Conservation (phyloP, 1,139 yeast genomes). For the Yamadazyma dushanensis region DNA sequence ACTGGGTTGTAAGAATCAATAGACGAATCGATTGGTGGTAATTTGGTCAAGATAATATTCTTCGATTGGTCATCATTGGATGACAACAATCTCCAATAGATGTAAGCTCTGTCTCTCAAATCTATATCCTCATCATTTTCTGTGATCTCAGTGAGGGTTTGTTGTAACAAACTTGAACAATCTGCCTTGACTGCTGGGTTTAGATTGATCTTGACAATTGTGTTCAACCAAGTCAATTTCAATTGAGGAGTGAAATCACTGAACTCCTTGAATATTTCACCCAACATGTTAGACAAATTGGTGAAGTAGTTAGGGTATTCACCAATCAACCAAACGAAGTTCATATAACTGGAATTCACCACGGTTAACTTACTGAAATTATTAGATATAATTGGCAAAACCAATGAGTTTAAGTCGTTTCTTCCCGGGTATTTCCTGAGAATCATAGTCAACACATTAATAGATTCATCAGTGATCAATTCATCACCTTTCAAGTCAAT, state of each 20-base stretch:
- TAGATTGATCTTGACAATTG: slow-evolving; percentile 75
- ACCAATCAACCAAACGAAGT: slow-evolving; percentile 89
- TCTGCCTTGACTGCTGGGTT: slow-evolving; percentile 25
- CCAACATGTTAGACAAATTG: slow-evolving; percentile 41
- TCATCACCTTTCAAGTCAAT: slow-evolving; percentile 75
- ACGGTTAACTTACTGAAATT: slow-evolving; percentile 60
- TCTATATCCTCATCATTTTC: slow-evolving; percentile 85
- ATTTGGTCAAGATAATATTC: slow-evolving; percentile 55
- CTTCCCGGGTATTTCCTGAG: slow-evolving; percentile 74
- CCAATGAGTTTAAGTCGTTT: slow-evolving; percentile 58
- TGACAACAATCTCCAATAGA: slow-evolving; percentile 91
- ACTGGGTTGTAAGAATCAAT: slow-evolving; percentile 70
- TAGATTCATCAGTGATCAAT: slow-evolving; percentile 76
- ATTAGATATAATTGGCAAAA: slow-evolving; percentile 69
- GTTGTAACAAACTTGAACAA: slow-evolving; percentile 59
- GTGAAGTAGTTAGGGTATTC: slow-evolving; percentile 81
- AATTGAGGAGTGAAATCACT: slow-evolving; percentile 71
- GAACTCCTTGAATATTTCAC: slow-evolving; percentile 59
- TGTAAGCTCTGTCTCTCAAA: slow-evolving; percentile 89
- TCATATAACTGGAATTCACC: slow-evolving; percentile 31
- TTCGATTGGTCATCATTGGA: slow-evolving; percentile 43
- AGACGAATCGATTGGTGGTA: slow-evolving; percentile 73
- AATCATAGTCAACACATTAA: slow-evolving; percentile 74
- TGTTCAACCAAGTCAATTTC: slow-evolving; percentile 74
- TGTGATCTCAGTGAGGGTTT: slow-evolving; percentile 74